These are phyloP conservation scores for Paradendryphiella salina DNA, from an alignment of 2,329 filamentous ascomycete species.

Conservation along the genomic window DNA sequence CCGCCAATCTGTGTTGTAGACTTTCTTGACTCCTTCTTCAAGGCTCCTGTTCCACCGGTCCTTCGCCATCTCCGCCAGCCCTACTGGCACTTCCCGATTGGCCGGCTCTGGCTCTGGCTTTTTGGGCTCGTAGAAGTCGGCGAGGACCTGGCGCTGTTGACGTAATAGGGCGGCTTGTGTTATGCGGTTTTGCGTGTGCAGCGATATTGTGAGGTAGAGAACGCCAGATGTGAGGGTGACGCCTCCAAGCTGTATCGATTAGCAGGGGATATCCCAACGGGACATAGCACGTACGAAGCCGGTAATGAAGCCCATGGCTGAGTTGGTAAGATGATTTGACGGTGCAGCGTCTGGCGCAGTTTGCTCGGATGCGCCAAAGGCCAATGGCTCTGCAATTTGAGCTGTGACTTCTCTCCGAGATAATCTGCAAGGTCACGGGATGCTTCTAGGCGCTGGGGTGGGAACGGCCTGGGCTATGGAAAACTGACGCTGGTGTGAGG, in stretches of 20 bases:
- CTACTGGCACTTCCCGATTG: conserved; percentile 46
- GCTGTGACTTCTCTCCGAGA: not conserved
- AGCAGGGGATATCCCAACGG: not conserved
- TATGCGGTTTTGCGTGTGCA: conserved; percentile 54
- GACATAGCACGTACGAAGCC: conserved; percentile 51
- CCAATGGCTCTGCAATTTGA: conserved; percentile 11
- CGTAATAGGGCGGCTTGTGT: conserved; percentile 52
- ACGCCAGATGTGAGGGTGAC: conserved; percentile 54
- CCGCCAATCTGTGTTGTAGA: conserved; percentile 54
- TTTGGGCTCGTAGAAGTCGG: conserved; percentile 50
- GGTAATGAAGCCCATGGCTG: conserved; percentile 56
- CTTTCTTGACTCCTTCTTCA: conserved; percentile 48
- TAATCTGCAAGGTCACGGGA: not conserved
- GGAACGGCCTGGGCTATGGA: not conserved
- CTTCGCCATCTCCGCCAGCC: conserved; percentile 53
- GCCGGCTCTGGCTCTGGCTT: conserved; percentile 46
- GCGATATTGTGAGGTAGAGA: conserved; percentile 46
- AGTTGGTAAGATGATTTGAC: conserved; percentile 5
- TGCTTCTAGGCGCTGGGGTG: not conserved
- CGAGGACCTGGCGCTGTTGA: conserved; percentile 52
- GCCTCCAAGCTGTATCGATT: conserved; percentile 51
- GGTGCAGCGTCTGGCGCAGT: not conserved
- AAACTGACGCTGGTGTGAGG: conserved; percentile 11
- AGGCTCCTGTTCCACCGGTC: conserved; percentile 56
- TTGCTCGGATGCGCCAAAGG: not conserved